Percentiles rank a stretch among this genome's conserved stretches.
These are phyloP conservation scores for Saturnispora kantuleensis DNA, from an alignment of 805 yeast species.

Conservation along the genomic window DNA sequence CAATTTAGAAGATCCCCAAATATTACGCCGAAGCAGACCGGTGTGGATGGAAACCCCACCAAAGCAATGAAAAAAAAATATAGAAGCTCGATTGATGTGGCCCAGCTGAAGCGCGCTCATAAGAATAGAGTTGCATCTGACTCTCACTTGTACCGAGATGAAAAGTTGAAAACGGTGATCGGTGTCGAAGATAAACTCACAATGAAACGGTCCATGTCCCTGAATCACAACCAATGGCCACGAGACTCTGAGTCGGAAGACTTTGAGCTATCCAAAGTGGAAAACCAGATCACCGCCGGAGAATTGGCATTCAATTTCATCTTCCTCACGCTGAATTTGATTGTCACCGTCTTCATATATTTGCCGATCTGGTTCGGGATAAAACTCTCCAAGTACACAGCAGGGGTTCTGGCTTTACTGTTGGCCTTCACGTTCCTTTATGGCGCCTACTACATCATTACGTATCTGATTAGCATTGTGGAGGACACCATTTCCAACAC, in stretches of 20 bases:
- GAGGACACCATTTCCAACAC: not conserved
- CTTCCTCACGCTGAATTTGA: constrained; percentile 7
- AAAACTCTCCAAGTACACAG: not conserved
- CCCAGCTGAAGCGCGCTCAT: not conserved
- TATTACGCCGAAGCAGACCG: no score
- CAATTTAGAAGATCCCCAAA: no score
- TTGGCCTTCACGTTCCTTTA: not conserved
- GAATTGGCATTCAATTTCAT: not conserved
- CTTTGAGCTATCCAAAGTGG: constrained; percentile 2
- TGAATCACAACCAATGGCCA: not conserved
- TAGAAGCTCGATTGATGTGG: not conserved
- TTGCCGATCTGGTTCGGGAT: constrained; percentile 10
- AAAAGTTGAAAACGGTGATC: no score
- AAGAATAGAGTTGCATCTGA: not conserved
- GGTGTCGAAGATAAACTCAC: no score
- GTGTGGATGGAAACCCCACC: not conserved
- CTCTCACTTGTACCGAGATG: no score
- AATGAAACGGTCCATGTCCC: no score
- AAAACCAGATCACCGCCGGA: not conserved
- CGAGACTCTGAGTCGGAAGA: not conserved
- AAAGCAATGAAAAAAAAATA: not conserved
- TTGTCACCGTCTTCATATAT: constrained; percentile 9
- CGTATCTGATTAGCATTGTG: not conserved
- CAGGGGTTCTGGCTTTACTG: not conserved
- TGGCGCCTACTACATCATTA: constrained; percentile 1